A percentile compares a stretch with the other conserved stretches of the same genome.
phyloP scores from a whole-genome alignment of 1,284 basidiomycete genomes.

The Sporisorium sorghi region DNA sequence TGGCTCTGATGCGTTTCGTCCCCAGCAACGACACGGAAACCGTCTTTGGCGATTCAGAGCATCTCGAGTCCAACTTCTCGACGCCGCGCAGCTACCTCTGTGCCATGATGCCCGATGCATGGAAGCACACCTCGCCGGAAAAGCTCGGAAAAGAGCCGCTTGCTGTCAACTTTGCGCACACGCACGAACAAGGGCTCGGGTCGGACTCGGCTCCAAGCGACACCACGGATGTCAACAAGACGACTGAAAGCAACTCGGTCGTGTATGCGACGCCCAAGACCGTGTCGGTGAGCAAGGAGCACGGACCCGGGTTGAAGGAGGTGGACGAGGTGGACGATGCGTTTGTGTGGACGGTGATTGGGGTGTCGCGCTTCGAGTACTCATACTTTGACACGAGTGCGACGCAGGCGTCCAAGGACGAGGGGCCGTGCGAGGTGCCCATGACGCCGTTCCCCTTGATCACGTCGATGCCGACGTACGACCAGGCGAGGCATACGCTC shows the following conservation, averaged over 20 bases:
- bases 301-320: constrained; percentile 75
- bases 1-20: constrained; percentile 82
- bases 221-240: constrained; percentile 71
- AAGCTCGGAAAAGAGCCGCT: constrained; percentile 29
- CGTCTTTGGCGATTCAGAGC: constrained; percentile 43
- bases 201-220: constrained; percentile 68
- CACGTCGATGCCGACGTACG: constrained; percentile 82
- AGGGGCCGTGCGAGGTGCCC: constrained; percentile 71
- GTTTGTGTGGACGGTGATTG: constrained; percentile 93
- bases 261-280: constrained; percentile 81
- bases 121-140: constrained; percentile 26
- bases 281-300: constrained; percentile 77
- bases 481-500: constrained; percentile 78
- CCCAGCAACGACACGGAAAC: constrained; percentile 46
- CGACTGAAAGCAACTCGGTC: constrained; percentile 79
- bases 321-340: constrained; percentile 92
- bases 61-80: constrained; percentile 51
- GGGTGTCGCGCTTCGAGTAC: constrained; percentile 91
- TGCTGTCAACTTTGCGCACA: constrained; percentile 76
- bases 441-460: constrained; percentile 88
- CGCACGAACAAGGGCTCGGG: constrained; percentile 82
- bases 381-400: constrained; percentile 92
- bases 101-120: constrained; percentile 17
- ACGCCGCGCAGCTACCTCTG: constrained; percentile 49
- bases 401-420: constrained; percentile 79